Conservation (phyloP, 768 basidiomycete genomes). For the Agrocybe chaxingu region DNA sequence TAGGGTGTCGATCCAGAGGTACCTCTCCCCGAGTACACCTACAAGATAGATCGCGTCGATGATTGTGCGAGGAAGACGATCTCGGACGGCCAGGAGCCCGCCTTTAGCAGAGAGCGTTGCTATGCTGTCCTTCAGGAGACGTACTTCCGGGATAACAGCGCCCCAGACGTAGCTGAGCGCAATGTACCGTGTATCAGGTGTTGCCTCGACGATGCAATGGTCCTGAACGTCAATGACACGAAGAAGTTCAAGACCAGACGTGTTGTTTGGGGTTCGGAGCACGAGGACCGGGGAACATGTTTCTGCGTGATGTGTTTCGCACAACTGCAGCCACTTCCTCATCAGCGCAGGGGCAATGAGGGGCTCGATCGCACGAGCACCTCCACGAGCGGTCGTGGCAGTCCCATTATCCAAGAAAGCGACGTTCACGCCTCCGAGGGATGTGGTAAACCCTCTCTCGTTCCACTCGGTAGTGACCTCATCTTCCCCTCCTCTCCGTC, state of each 20-base stretch:
- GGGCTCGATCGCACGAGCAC: not conserved
- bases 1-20: slow-evolving; percentile 7
- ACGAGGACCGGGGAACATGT: not conserved
- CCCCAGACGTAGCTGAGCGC: slow-evolving; percentile 6
- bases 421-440: not conserved
- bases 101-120: not conserved
- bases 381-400: not conserved
- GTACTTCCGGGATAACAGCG: not conserved
- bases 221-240: slow-evolving; percentile 1
- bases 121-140: not conserved
- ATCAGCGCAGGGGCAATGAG: not conserved
- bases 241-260: not conserved
- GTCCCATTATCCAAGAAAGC: slow-evolving; percentile 3
- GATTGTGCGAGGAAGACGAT: not conserved
- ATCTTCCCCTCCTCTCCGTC: no score
- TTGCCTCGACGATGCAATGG: not conserved
- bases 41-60: slow-evolving; percentile 3
- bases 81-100: not conserved
- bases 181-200: not conserved
- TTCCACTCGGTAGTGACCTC: not conserved
- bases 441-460: not conserved
- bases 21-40: slow-evolving; percentile 1
- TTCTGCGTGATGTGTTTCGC: not conserved
- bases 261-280: not conserved
- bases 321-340: slow-evolving; percentile 1